Conservation (phyloP, 495 filamentous ascomycete species). For the Beverwykella pulmonaria region DNA sequence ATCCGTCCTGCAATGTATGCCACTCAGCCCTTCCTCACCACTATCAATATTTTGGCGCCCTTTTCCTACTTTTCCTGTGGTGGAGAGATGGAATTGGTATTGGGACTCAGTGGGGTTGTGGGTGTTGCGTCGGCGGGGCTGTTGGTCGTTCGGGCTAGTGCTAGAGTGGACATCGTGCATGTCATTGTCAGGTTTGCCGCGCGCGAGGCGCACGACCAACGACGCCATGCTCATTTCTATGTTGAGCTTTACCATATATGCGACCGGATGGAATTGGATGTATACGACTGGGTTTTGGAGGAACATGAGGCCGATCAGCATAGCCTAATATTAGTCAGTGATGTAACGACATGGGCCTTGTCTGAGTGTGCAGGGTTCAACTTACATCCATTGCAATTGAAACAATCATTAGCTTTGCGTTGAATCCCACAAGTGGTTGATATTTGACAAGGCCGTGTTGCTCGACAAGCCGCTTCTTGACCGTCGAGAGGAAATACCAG, state of each 20-base stretch:
- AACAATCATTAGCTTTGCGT: slow-evolving; percentile 54
- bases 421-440: slow-evolving; percentile 53
- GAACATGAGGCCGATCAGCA: slow-evolving; percentile 46
- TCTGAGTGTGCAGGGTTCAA: neutral
- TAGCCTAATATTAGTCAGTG: slow-evolving; percentile 28
- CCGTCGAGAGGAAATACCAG: slow-evolving; percentile 52
- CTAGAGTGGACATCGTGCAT: slow-evolving; percentile 5
- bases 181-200: slow-evolving; percentile 32
- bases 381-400: slow-evolving; percentile 56
- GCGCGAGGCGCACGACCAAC: slow-evolving; percentile 44
- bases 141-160: neutral
- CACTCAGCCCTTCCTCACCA: neutral
- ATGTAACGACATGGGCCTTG: neutral
- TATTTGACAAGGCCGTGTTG: slow-evolving; percentile 56
- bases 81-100: neutral
- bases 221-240: slow-evolving; percentile 59
- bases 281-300: slow-evolving; percentile 47
- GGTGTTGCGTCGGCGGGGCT: neutral
- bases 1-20: slow-evolving; percentile 12
- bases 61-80: neutral
- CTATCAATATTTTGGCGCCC: neutral
- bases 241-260: slow-evolving; percentile 58
- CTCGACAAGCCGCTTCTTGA: slow-evolving; percentile 50
- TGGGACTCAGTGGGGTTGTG: neutral
- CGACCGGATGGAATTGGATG: slow-evolving; percentile 57